Conservation (phyloP, 176 grass and related monocot species). For the Carex cristatella region DNA sequence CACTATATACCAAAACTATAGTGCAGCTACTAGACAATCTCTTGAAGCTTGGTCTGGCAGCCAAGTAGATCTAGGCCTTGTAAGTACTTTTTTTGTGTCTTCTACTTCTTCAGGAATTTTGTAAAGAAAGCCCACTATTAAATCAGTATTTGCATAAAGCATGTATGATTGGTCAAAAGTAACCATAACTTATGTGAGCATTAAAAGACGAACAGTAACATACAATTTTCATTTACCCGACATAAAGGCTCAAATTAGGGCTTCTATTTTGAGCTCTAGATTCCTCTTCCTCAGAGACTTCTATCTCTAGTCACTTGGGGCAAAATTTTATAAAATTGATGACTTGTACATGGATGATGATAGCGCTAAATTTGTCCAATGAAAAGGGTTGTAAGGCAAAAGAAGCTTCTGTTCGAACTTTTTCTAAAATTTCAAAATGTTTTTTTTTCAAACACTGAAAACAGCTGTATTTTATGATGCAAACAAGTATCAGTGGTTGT, state of each 20-base stretch:
- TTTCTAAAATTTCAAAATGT: not conserved
- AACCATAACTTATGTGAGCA: not conserved
- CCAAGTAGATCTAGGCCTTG: constrained; percentile 78
- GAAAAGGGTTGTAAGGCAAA: not conserved
- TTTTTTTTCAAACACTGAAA: not conserved
- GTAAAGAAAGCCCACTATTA: not conserved
- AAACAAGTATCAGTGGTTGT: not conserved
- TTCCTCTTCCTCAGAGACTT: not conserved
- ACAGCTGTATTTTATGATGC: not conserved
- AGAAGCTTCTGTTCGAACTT: not conserved
- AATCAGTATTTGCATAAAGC: constrained; percentile 8
- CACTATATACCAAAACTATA: constrained; percentile 67
- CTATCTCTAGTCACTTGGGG: not conserved
- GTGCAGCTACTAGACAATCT: constrained; percentile 62
- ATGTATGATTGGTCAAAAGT: not conserved
- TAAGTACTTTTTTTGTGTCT: constrained; percentile 32
- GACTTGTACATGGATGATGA: not conserved
- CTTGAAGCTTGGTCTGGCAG: constrained; percentile 77
- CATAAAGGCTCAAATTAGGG: not conserved
- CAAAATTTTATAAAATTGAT: not conserved
- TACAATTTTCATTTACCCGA: not conserved
- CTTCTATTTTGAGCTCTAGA: not conserved
- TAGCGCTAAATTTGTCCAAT: not conserved
- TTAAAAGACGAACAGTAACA: not conserved
- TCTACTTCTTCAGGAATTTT: constrained; percentile 1